Base-by-base conservation (phyloP, 495 filamentous ascomycete species). In the Sordaria brevicollis region DNA sequence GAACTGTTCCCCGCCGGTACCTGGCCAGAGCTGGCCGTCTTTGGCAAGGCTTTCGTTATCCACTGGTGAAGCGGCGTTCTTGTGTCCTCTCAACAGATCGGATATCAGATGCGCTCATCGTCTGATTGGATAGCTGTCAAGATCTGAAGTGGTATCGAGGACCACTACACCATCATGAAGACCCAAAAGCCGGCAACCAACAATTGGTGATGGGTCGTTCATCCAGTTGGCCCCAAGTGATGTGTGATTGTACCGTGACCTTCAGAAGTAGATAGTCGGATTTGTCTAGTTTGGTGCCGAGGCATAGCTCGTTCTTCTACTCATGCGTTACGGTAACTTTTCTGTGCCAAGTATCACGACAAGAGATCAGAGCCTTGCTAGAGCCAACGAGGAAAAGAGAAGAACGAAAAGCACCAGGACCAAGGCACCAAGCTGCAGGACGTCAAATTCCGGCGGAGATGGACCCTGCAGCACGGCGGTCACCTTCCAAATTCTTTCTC, bases 381-480 rank as follows among this genome's bases (percentile, higher is more conserved):
- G n/a, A n/a, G 49, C 49, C 49, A 31, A 62, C 13, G 1, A 13
- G 25, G 25, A 3, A 17, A 31, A 62, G 2, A 31, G 13, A 31
- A 3, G 49, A 31, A 5, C 13, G 25, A 62, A 62, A 11, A 31
- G 33, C n/a, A 54, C 43, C 43, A 2, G 4, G 10, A 54, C 43
- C 43, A 54, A 54, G 10, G 43, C 6, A 17, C 21, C 3, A 57
- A 57, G 21, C 11, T n/a, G n/a, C n/a, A n/a, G n/a, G n/a, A n/a
- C n/a, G n/a, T 57, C 25, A 2, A 19, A 25, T 71, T 68, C 38
- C 35, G 66, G 37, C 36, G 25, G 31, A 67, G 13, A 29, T 34
- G 54, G 69, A 74, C 73, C 73, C 72, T 75, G 73, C 72, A 69
- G 71, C 57, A 35, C 34, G 33, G 19, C 37, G 33, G 68, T 77